Base-by-base conservation (phyloP, 2,329 filamentous ascomycete genomes). In the Aspergillus felis region DNA sequence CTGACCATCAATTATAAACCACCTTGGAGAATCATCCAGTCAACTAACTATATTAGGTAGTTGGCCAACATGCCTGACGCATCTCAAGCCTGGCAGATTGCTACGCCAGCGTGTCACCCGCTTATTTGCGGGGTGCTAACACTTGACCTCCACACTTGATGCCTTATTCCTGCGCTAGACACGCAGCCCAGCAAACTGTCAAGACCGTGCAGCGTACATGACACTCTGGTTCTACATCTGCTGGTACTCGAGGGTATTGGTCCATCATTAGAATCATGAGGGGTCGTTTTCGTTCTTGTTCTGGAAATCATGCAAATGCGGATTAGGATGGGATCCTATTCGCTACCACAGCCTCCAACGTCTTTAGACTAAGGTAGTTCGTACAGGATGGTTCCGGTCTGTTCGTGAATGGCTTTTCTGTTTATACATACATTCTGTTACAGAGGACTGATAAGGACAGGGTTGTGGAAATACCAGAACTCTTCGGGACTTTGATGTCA, bases 101-200 rank as follows among this genome's bases (percentile, higher is more conserved):
- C 28, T 50, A 29, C 17, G 41, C 10, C 27, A 42, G 53, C 61
- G 61, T 62, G 61, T 59, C 61, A 57, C 54, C 22, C 38, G 52
- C 58, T 62, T 55, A 62, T 62, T 62, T 61, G 61, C 48, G 56
- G 56, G 56, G 32, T 7, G 4, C 32, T 17, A 38, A 14, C 32
- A 7, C 32, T 38, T 17, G 32, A 38, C 32, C 32, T 38, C 32
- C 32, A 38, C 32, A 7, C 32, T 38, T 38, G 32, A 38, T 38
- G 32, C 32, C 32, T 38, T 38, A 35, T 7, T 35, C 29, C 32
- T 35, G 32, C 32, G 6, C 32, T 35, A 35, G 32, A 35, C 32
- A 38, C 32, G 32, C 32, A 38, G 32, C 32, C 32, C 32, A 38
- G 32, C 32, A 38, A 38, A 38, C 14, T 17, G 32, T 17, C 14